Evolutionary conservation across 768 basidiomycete species (phyloP).

Genomic region (Pleurotus eryngii): DNA sequence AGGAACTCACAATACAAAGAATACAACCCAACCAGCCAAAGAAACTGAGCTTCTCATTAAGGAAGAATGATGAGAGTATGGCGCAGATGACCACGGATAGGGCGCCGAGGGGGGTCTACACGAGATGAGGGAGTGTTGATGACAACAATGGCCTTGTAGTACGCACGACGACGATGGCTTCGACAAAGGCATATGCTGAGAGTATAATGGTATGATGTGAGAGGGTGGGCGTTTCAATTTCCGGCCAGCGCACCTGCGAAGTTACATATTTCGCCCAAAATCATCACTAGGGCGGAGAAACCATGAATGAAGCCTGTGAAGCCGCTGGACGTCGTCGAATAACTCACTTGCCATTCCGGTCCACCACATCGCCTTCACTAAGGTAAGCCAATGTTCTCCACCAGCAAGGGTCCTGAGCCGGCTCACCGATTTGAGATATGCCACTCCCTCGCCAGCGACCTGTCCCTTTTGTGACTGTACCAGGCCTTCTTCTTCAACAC

Average conservation of each 20-base stretch:
- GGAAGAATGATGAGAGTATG: conserved; percentile 87
- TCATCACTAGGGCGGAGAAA: conserved; percentile 64
- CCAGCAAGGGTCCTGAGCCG: neutral
- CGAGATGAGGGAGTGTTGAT: conserved; percentile 2
- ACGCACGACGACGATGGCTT: conserved; percentile 88
- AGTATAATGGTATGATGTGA: conserved; percentile 8
- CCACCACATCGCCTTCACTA: conserved; percentile 84
- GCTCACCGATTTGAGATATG: conserved; percentile 90
- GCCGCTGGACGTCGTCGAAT: too few relatives aligned
- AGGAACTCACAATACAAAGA: conserved; percentile 75
- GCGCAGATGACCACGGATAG: conserved; percentile 95
- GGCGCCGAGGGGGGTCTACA: conserved; percentile 89
- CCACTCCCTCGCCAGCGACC: conserved; percentile 80
- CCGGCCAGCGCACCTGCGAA: conserved; percentile 60
- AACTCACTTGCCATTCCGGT: conserved; percentile 80
- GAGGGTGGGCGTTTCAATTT: conserved; percentile 22
- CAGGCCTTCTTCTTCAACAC: conserved; percentile 97
- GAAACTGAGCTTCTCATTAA: conserved; percentile 89
- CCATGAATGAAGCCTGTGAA: too few relatives aligned
- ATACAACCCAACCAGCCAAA: conserved; percentile 97
- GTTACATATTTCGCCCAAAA: conserved; percentile 84
- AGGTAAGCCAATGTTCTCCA: too few relatives aligned
- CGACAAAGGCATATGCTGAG: conserved; percentile 82
- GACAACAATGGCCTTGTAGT: neutral
- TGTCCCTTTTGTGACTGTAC: conserved; percentile 80